These are phyloP conservation scores for Caryopteris hybrid DNA, from an alignment of 305 asterid species.

Conservation along the genomic window DNA sequence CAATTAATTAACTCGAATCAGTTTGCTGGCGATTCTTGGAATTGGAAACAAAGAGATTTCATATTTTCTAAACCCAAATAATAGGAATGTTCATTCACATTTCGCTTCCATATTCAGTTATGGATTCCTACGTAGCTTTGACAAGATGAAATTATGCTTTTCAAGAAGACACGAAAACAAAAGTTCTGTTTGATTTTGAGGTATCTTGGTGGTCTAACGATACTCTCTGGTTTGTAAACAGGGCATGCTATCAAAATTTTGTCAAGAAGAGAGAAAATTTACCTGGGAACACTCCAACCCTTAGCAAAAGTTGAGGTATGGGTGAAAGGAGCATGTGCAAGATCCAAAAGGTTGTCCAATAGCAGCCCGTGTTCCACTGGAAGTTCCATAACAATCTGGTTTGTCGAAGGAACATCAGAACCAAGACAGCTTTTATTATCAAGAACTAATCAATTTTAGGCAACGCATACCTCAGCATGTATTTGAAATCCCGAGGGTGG, in stretches of 20 bases:
- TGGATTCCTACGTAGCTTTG: neutral
- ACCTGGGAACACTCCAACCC: conserved; percentile 96
- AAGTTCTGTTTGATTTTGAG: neutral
- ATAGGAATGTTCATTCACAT: neutral
- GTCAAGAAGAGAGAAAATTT: neutral
- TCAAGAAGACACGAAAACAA: neutral
- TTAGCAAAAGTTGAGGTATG: conserved; percentile 92
- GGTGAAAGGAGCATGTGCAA: conserved; percentile 93
- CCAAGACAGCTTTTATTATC: neutral
- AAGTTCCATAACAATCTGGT: conserved; percentile 85
- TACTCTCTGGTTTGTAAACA: neutral
- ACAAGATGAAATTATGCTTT: neutral
- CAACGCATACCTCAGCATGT: conserved; percentile 72
- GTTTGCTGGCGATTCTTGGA: neutral
- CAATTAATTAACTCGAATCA: neutral
- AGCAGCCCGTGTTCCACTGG: conserved; percentile 91
- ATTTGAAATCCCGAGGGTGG: conserved; percentile 85
- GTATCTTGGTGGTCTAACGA: neutral
- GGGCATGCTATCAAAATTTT: neutral
- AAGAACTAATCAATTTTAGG: neutral
- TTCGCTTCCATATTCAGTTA: neutral
- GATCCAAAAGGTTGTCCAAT: conserved; percentile 90
- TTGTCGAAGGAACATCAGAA: conserved; percentile 9
- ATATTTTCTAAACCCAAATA: neutral
- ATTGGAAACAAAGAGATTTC: neutral